Evolutionary conservation across 148 eudicot species (phyloP).

Genomic region (Euryodendron excelsum): DNA sequence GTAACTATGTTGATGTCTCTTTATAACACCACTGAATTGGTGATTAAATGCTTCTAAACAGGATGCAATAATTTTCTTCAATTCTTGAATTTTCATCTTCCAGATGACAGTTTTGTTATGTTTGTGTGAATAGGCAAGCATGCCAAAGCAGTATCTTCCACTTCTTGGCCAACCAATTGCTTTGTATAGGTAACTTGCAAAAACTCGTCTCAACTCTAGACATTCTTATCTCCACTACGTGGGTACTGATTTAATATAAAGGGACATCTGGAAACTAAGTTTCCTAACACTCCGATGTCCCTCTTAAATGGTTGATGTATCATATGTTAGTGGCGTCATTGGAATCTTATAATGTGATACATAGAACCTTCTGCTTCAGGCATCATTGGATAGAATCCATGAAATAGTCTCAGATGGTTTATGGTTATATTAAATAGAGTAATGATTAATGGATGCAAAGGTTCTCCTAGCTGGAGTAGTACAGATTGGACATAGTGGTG

Average conservation of each 20-base stretch:
- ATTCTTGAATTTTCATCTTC: constrained; percentile 18
- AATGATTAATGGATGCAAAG: no score
- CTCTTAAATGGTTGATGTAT: neutral
- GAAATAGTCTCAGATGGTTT: neutral
- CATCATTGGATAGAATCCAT: neutral
- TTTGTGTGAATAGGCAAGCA: constrained; percentile 74
- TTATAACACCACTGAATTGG: no score
- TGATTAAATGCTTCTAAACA: neutral
- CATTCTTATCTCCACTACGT: neutral
- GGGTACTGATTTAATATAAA: neutral
- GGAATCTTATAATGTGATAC: neutral
- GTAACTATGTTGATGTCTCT: no score
- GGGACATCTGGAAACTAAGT: neutral
- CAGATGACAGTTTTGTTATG: constrained; percentile 31
- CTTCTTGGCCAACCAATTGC: constrained; percentile 94
- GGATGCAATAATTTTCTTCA: constrained; percentile 1
- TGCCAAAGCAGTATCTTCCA: constrained; percentile 99
- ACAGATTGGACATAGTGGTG: no score
- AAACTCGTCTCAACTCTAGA: constrained; percentile 4
- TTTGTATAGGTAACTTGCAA: constrained; percentile 66
- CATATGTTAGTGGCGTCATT: neutral
- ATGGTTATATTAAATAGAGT: neutral
- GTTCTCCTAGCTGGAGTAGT: no score
- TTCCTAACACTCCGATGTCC: neutral
- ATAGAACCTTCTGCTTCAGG: neutral